A percentile compares a stretch with the other conserved stretches of the same genome.
These are phyloP conservation scores for Coriaria nepalensis DNA, from an alignment of 306 rosid species.

Conservation along the genomic window DNA sequence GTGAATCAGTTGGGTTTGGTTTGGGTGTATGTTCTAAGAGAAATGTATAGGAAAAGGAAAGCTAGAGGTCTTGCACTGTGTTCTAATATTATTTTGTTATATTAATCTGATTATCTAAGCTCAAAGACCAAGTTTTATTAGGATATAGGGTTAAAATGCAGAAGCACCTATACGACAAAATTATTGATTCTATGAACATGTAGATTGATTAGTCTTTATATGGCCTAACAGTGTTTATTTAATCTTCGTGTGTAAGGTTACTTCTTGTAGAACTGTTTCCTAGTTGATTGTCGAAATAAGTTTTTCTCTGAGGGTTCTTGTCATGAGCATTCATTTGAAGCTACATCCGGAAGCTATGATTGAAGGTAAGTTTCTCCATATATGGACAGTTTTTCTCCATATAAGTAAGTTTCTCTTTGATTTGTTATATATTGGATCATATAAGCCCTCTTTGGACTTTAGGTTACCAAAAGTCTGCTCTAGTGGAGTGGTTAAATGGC, in stretches of 20 bases:
- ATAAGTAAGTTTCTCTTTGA: constrained; percentile 7
- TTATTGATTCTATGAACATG: too few relatives aligned
- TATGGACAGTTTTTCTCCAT: constrained; percentile 7
- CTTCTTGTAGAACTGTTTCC: constrained; percentile 17
- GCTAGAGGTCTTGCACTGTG: too few relatives aligned
- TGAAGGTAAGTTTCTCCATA: constrained; percentile 23
- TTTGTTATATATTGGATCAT: constrained; percentile 9
- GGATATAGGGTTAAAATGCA: too few relatives aligned
- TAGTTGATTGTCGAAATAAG: constrained; percentile 12
- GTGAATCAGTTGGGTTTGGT: too few relatives aligned
- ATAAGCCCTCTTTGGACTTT: constrained; percentile 19
- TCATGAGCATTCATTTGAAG: constrained; percentile 41
- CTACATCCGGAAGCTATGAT: constrained; percentile 22
- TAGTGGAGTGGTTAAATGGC: constrained; percentile 71
- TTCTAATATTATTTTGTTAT: too few relatives aligned
- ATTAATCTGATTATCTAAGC: too few relatives aligned
- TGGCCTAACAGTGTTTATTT: background rate
- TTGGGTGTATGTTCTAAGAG: too few relatives aligned
- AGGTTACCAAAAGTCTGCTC: constrained; percentile 37
- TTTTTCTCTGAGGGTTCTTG: constrained; percentile 15
- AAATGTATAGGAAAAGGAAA: too few relatives aligned
- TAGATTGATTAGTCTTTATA: background rate
- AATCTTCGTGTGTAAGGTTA: background rate
- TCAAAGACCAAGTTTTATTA: too few relatives aligned
- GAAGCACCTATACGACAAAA: too few relatives aligned